phyloP scores from a whole-genome alignment of 2,329 filamentous ascomycete genomes.

The Botryosphaeria dothidea region DNA sequence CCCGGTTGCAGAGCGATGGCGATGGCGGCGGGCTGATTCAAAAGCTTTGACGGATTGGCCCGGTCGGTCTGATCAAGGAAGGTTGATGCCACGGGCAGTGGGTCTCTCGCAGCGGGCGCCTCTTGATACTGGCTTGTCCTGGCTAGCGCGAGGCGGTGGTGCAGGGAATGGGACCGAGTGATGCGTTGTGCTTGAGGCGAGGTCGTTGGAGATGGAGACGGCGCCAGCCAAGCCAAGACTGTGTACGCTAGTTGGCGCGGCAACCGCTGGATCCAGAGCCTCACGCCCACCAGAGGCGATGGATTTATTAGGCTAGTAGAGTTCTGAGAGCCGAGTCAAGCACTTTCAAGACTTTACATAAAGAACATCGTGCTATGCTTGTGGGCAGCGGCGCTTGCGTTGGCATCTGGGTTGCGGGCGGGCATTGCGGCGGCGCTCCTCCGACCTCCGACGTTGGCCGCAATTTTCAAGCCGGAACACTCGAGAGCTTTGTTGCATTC shows the following conservation, averaged over 20 bases:
- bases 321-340: no score
- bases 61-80: constrained; percentile 2
- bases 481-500: neutral
- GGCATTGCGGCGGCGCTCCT: neutral
- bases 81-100: neutral
- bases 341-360: no score
- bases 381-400: neutral
- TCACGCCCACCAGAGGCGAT: neutral
- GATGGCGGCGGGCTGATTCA: neutral
- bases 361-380: neutral
- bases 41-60: constrained; percentile 18
- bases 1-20: neutral
- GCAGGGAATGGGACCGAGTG: constrained; percentile 11
- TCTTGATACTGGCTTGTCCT: neutral
- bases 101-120: constrained; percentile 1
- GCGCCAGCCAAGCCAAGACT: constrained; percentile 8
- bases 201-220: constrained; percentile 7
- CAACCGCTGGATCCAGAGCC: neutral
- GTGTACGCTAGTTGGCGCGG: constrained; percentile 17
- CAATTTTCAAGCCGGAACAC: constrained; percentile 3
- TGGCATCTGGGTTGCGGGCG: neutral
- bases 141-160: constrained; percentile 10
- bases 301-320: neutral
- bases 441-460: constrained; percentile 8
- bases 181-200: constrained; percentile 12